Conservation (phyloP, 164 flowering plant species). For the Annona cherimola region DNA sequence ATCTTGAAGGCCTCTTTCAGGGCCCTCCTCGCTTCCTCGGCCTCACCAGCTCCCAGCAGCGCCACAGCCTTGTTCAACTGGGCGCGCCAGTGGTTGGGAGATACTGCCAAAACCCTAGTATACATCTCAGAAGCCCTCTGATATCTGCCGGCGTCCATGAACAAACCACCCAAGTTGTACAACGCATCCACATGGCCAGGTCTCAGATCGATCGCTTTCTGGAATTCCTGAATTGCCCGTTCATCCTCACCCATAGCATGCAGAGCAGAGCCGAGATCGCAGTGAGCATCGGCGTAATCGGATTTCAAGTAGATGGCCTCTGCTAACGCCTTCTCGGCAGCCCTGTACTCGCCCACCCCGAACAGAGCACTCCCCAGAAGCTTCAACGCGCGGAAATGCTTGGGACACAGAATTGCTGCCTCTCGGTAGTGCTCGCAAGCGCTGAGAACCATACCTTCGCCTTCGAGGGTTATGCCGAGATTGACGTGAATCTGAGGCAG, state of each 20-base stretch:
- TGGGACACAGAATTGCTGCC: conserved; percentile 93
- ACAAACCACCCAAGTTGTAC: conserved; percentile 89
- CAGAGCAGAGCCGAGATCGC: conserved; percentile 97
- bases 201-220: conserved; percentile 91
- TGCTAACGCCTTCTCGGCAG: conserved; percentile 96
- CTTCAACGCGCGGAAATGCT: conserved; percentile 92
- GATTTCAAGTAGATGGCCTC: conserved; percentile 88
- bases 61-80: conserved; percentile 96
- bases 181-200: conserved; percentile 97
- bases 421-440: conserved; percentile 99
- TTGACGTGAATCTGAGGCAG: conserved; percentile 98
- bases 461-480: conserved; percentile 89
- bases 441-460: conserved; percentile 90
- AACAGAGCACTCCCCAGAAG: conserved; percentile 96
- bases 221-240: conserved; percentile 91
- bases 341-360: conserved; percentile 97
- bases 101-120: conserved; percentile 81
- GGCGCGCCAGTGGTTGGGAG: conserved; percentile 96
- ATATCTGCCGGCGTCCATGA: conserved; percentile 92
- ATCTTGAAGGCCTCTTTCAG: conserved; percentile 93
- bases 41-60: conserved; percentile 88
- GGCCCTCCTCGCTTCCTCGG: conserved; percentile 86
- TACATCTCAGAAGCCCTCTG: conserved; percentile 99
- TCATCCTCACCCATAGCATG: conserved; percentile 91
- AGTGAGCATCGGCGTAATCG: conserved; percentile 97